Conservation (phyloP, 768 basidiomycete genomes). For the Paxillus rubicundulus region DNA sequence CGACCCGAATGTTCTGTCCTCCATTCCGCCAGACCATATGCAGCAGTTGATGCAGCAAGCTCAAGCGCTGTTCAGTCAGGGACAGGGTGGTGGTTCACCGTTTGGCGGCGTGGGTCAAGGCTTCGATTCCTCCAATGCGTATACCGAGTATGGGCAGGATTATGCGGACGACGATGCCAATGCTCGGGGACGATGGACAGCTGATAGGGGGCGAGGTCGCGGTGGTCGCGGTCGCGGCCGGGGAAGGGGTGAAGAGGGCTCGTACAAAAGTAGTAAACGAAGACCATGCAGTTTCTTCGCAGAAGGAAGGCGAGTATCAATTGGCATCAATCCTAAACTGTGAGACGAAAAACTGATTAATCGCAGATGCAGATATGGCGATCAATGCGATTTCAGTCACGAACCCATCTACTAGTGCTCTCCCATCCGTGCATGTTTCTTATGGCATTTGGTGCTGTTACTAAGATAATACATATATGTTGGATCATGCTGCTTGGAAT, state of each 20-base stretch:
- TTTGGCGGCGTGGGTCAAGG: slow-evolving; percentile 39
- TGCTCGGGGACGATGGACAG: slow-evolving; percentile 45
- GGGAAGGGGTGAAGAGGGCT: slow-evolving; percentile 52
- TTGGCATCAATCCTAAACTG: slow-evolving; percentile 29
- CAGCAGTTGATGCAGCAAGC: slow-evolving; percentile 56
- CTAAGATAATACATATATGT: slow-evolving; percentile 11
- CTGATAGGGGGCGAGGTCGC: slow-evolving; percentile 50
- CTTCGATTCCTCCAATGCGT: slow-evolving; percentile 41
- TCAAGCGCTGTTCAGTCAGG: slow-evolving; percentile 31
- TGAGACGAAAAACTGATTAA: slow-evolving; percentile 40
- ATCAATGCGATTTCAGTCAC: slow-evolving; percentile 84
- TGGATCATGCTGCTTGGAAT: slow-evolving; percentile 6
- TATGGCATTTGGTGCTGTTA: slow-evolving; percentile 15
- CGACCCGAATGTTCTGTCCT: slow-evolving; percentile 41
- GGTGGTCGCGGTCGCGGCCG: slow-evolving; percentile 61
- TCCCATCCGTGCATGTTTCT: neutral
- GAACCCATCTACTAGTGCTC: slow-evolving; percentile 41
- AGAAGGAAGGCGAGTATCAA: slow-evolving; percentile 87
- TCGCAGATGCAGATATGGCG: slow-evolving; percentile 85
- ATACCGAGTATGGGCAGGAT: slow-evolving; percentile 47
- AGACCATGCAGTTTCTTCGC: slow-evolving; percentile 89
- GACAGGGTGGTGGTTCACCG: slow-evolving; percentile 30
- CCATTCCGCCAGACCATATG: slow-evolving; percentile 56
- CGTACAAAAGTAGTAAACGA: slow-evolving; percentile 79
- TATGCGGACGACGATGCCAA: slow-evolving; percentile 43